Base-by-base conservation (phyloP, 208 protist species). In the Crithidia brevicula region DNA sequence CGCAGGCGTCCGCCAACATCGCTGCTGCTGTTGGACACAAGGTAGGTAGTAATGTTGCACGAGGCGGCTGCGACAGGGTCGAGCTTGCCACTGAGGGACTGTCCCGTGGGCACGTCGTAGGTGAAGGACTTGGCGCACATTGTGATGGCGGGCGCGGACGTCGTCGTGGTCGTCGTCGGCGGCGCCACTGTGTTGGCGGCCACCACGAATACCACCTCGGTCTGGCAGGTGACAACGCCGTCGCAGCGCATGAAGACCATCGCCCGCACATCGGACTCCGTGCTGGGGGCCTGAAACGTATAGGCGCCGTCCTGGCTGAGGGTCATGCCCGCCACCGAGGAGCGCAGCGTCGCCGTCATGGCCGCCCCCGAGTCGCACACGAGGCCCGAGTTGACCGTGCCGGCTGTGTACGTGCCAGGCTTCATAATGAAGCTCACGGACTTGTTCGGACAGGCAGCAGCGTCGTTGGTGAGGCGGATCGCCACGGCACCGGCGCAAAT, bases 31-130 rank as follows among this genome's bases (percentile, higher is more conserved):
- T 66, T 77, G 52, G 40, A 51, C 20, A 77, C 51, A 9, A 54
- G 67, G 71, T 85, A 92, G 13, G 86, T 92, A 38, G 72, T 68
- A 51, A 85, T 57, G 34, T 67, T 71, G 60, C 86, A 92, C 36
- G 60, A 53, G 5, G 36, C 9, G 22, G 34, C 36, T 0, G 75
- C 15, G 18, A 72, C 57, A 23, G 81, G 72, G 61, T 82, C 36
- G 13, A 92, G 53, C 42, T 50, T 76, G 61, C 73, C 75, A 46
- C 77, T 75, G 20, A 89, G 36, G 27, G 69, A 61, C 58, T 81
- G 62, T 25, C 78, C 81, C n/a, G 65, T 79, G 18, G 81, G 78
- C 28, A 88, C 83, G 63, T 67, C 68, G 67, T 73, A 92, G 22
- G 22, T 51, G 63, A 83, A 92, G 20, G 58, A 67, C 40, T 75